Percentiles rank a stretch among this genome's conserved stretches.
Evolutionary conservation across 768 basidiomycete genomes (phyloP).

Genomic region (Mycena vulgaris): DNA sequence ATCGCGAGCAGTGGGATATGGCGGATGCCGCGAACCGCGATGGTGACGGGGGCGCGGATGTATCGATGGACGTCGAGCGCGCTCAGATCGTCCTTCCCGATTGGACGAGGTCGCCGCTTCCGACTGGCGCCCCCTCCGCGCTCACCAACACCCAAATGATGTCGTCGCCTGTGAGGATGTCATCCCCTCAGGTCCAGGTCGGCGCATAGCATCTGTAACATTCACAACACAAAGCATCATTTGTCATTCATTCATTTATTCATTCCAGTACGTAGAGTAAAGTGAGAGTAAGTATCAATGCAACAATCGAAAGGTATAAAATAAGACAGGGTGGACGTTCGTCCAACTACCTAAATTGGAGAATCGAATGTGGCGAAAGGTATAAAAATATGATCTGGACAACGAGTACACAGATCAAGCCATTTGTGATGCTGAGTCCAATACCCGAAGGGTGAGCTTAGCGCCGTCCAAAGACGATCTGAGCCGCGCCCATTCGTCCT

Average conservation of each 20-base stretch:
- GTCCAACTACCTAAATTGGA: conserved; percentile 27
- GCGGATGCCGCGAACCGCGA: conserved; percentile 63
- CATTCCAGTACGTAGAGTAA: conserved; percentile 2
- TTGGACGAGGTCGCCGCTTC: conserved; percentile 81
- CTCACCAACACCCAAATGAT: conserved; percentile 34
- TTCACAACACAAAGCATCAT: conserved; percentile 23
- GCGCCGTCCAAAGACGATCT: conserved; percentile 57
- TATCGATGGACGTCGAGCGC: conserved; percentile 50
- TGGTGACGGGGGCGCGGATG: conserved; percentile 57
- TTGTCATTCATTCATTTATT: conserved; percentile 7
- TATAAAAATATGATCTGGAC: neutral
- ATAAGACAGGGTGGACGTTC: conserved; percentile 14
- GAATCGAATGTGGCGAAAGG: neutral
- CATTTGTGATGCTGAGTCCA: conserved; percentile 51
- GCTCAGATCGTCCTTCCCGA: conserved; percentile 75
- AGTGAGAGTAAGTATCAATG: no score
- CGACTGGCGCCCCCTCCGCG: conserved; percentile 77
- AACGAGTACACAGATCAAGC: neutral
- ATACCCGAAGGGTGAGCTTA: conserved; percentile 73
- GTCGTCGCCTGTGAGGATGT: conserved; percentile 16
- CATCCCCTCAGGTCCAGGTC: conserved; percentile 39
- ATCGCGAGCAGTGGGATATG: conserved; percentile 91
- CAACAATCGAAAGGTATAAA: conserved; percentile 28
- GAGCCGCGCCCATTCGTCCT: conserved; percentile 74
- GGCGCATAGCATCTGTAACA: conserved; percentile 36